Base-by-base conservation (phyloP, 768 basidiomycete genomes). In the Cystofilobasidium bisporidii region DNA sequence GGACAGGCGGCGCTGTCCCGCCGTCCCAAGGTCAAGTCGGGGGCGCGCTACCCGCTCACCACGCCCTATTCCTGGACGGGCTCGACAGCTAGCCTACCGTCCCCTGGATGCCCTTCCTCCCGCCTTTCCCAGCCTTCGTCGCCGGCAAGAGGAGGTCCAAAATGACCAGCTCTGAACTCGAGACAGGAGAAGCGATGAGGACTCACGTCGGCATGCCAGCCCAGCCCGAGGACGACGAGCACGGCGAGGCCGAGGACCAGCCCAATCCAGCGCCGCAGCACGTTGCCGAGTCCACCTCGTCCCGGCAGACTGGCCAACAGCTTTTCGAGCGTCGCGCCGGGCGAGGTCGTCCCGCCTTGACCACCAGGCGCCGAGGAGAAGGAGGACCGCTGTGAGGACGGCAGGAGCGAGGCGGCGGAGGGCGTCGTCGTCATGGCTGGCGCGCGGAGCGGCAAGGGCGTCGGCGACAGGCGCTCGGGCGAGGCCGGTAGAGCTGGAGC, bases 211-310 rank as follows among this genome's bases (percentile, higher is more conserved):
- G 30, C 24, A 6, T 41, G 26, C 64, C 28, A 65, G 30, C 43
- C 55, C 32, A 47, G 30, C 4, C 43, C 56, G 41, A 65, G 36
- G 1, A 60, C 40, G 22, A 38, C 40, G 41, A 60, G 30, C 10
- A 50, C 28, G 6, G 43, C 43, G 1, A 60, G 43, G 18, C 41
- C 30, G n/a, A 65, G 11, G 22, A 43, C 28, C 22, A 56, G 56
- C 15, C 64, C 36, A 5, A 57, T 43, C 12, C 43, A 65, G 40
- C 60, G 36, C 45, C 33, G 33, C n/a, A 61, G 22, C 10, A 45
- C 60, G 60, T 61, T 61, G 45, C 60, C 60, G 22, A 61, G 40
- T 18, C 64, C 40, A 9, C 55, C 58, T 47, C 55, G n/a, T 18
- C 45, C 26, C 26, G 62, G 62, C 3, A 63, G 47, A 30, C 38